Evolutionary conservation across 495 filamentous ascomycete species (phyloP).

Genomic region (Neurospora sp.): DNA sequence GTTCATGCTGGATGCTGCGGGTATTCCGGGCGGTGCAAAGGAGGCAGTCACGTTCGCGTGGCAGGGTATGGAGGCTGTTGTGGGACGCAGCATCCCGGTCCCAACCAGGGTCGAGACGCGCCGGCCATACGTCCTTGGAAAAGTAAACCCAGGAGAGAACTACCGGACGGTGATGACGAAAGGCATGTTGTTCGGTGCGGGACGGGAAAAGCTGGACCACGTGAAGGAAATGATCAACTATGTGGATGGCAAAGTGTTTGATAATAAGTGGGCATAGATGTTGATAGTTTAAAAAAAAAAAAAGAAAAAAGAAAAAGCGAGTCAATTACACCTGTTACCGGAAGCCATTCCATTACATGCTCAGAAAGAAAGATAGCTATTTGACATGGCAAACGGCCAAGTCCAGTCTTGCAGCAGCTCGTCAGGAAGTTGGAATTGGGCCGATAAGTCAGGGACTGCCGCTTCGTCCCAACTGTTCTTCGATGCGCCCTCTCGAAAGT

Average conservation of each 20-base stretch:
- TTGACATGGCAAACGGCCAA: conserved; percentile 8
- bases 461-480: conserved; percentile 1
- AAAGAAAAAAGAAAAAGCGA: too few species aligned
- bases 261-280: conserved; percentile 27
- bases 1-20: conserved; percentile 45
- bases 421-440: conserved; percentile 11
- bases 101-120: conserved; percentile 41
- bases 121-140: conserved; percentile 39
- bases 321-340: background rate
- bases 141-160: conserved; percentile 44
- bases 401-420: conserved; percentile 11
- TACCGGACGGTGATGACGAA: conserved; percentile 41
- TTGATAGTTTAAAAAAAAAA: background rate
- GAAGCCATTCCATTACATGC: background rate
- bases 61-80: conserved; percentile 45
- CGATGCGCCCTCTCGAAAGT: background rate
- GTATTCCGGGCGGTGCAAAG: conserved; percentile 43
- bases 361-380: conserved; percentile 2
- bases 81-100: conserved; percentile 42
- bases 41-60: conserved; percentile 50
- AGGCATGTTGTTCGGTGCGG: conserved; percentile 38
- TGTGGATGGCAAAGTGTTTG: conserved; percentile 33
- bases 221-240: conserved; percentile 41
- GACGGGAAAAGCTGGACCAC: conserved; percentile 32
- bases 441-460: conserved; percentile 2